These are phyloP conservation scores for Cercospora sojina DNA, from an alignment of 2,329 filamentous ascomycete genomes.

Conservation along the genomic window DNA sequence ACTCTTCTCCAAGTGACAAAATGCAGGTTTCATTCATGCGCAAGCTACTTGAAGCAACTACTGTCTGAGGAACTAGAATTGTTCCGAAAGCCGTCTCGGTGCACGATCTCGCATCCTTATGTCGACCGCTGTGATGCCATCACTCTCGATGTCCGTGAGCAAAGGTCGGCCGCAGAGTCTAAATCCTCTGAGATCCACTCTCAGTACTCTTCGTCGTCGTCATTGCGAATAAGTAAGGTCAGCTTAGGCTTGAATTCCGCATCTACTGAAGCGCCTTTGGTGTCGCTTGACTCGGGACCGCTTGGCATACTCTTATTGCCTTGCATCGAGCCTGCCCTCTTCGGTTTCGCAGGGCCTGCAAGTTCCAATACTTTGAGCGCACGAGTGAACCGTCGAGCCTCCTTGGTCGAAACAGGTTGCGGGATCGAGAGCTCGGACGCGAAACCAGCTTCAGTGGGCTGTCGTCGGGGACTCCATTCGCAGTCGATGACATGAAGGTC, in stretches of 20 bases:
- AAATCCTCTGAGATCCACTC: too few relatives aligned
- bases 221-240: slow-evolving; percentile 6
- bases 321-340: not conserved
- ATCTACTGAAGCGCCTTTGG: not conserved
- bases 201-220: not conserved
- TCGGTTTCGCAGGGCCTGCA: not conserved
- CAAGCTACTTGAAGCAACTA: too few relatives aligned
- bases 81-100: too few relatives aligned
- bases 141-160: too few relatives aligned
- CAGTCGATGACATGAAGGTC: not conserved
- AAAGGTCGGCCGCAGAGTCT: too few relatives aligned
- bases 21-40: too few relatives aligned
- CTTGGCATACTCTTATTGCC: not conserved
- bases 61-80: too few relatives aligned
- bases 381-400: not conserved
- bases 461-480: not conserved
- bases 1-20: too few relatives aligned
- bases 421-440: not conserved
- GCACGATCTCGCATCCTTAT: too few relatives aligned
- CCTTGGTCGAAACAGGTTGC: not conserved
- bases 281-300: not conserved
- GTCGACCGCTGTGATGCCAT: too few relatives aligned
- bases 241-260: not conserved
- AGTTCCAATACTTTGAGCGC: not conserved
- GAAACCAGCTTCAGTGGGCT: not conserved